Base-by-base conservation (phyloP, 2,329 filamentous ascomycete genomes). In the Parastagonospora avenae region DNA sequence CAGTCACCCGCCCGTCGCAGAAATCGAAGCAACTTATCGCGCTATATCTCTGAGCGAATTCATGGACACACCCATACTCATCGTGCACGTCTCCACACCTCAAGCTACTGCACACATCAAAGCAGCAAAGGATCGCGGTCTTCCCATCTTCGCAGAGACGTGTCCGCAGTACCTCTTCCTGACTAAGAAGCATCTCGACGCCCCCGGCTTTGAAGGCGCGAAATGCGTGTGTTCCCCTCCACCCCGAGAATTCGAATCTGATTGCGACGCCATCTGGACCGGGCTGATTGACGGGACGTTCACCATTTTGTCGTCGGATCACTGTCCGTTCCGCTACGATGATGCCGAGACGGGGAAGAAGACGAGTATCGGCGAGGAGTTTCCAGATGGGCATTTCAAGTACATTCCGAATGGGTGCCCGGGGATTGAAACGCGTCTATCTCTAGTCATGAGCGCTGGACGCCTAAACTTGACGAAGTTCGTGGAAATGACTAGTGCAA, bases 321-420 rank as follows among this genome's bases (percentile, higher is more conserved):
- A 82, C 64, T 16, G 80, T 78, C 63, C 71, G 65, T 52, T 85
- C 77, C 59, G 78, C 81, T 57, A 76, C 82, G 58, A 72, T 67
- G 36, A 77, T 62, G 42, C 71, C 43, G 29, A 59, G 10, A 53
- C 31, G 4, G 66, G 77, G 76, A 35, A 84, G 74, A 82, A 80
- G 65, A 75, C 75, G 1, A 76, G 75, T 48, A 73, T 82, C 53
- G 77, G 62, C 36, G 63, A 68, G 0, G 77, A 79, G 29, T 76
- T 74, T 49, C 80, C 80, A 0, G 46, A 69, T 1, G 73, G 73
- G 0, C 74, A 76, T 39, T 86, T 86, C 68, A 77, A 78, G 39
- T 79, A 82, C 49, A 83, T 85, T 35, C 82, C 83, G 6, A 85
- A 85, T 57, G 83, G 83, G 4, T 72, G 80, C 39, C 81, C 83